Evolutionary conservation across 495 filamentous ascomycete genomes (phyloP), one percentile per base, ranked within the genome.

Genomic region (Penicillium manginii): DNA sequence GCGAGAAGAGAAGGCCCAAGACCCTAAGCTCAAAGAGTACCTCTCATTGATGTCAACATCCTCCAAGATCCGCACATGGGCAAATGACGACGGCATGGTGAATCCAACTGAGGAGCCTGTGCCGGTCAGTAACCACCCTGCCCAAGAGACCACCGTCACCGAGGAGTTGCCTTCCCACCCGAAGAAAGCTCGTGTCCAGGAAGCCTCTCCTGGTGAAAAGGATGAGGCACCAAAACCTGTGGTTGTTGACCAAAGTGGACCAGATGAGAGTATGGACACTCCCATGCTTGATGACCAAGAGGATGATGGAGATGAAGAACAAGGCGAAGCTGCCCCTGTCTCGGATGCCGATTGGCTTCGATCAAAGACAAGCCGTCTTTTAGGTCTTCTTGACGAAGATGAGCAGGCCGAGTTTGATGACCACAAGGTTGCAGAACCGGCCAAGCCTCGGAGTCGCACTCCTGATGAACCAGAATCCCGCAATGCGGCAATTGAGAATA

Each of bases 311-410:
- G 57, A 55, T 17, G 54, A 55, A 35, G 45, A 58, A 40, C 58
- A 56, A 51, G 61, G 32, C 8, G 55, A 73, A 15, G 53, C 63
- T 43, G 64, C 63, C 32, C 68, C 73, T 18, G 63, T 72, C 33
- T 73, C 74, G 11, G 96, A 98, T 69, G 82, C 84, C 46, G 94
- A 99, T 69, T 99, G 94, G 94, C 80, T 97, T 50, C 87, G 94
- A 40, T 96, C 90, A 40, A 88, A 91, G 61, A 97, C 92, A n/a
- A 97, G 87, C 70, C 85, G 96, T 61, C 74, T 97, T 47, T 80
- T 98, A 35, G 96, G 92, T 67, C 76, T 98, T 19, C 78, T 91
- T 19, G 91, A 93, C 66, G 86, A 90, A 31, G 84, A 86, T 51
- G 77, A 82, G 51, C 70, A 75, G 39, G 69, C 69, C 29, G 75